Base-by-base conservation (phyloP, 2,329 filamentous ascomycete species). In the Stromatinia cepivora region DNA sequence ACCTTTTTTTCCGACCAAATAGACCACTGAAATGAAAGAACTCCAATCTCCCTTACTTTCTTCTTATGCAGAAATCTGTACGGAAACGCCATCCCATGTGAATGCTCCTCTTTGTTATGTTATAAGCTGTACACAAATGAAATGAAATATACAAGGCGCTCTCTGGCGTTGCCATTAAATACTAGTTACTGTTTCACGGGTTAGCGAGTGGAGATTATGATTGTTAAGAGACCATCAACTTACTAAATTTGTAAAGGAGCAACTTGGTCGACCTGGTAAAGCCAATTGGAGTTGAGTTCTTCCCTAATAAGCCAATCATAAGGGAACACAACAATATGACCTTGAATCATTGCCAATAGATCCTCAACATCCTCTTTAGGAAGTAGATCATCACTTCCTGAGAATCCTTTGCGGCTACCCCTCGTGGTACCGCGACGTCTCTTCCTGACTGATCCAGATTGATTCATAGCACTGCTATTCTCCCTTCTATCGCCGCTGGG, bases 171-270 rank as follows among this genome's bases (percentile, higher is more conserved):
- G 46, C 61, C 61, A 64, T 64, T 52, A 64, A 64, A 64, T 64
- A 64, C 61, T 64, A 64, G 31, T 64, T 64, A 64, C 61, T 64
- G 22, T 64, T 64, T 52, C 61, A 52, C 91, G n/a, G 95, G 94
- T 2, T 99, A 95, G 80, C 86, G 91, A 72, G 90, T 92, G 0
- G 95, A 95, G 0, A 98, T 98, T 72, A 97, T 93, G 90, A 87
- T 96, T 96, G 96, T 88, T 77, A 86, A 84, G 73, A 85, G 91
- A 67, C 92, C 79, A 75, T 63, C 11, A 52, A 86, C 91, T 89
- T 85, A 93, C 92, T 99, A 99, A 77, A 99, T 98, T 82, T 97
- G 93, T 81, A 99, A 84, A 69, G 95, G 95, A 76, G 95, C 96
- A 78, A 99, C 90, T 80, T 96, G 91, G 80, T 99, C 95, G 69